phyloP scores from a whole-genome alignment of 116 monocot species.

The Cymodocea nodosa region DNA sequence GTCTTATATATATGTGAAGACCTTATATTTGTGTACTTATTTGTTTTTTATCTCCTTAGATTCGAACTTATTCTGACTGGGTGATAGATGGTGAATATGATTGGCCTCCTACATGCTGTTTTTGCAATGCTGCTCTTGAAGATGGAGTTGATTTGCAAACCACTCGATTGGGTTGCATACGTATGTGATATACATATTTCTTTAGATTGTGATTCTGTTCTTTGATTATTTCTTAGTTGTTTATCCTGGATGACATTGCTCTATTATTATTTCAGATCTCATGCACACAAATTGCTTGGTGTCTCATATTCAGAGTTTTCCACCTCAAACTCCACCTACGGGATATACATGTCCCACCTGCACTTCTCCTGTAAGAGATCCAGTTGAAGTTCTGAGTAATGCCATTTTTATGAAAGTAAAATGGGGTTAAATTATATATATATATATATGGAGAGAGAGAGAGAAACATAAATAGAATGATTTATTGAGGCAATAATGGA shows the following conservation, averaged over 20 bases:
- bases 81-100: slow-evolving; percentile 94
- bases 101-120: slow-evolving; percentile 76
- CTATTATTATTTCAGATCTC: slow-evolving; percentile 57
- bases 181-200: slow-evolving; percentile 27
- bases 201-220: background rate
- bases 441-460: too few species aligned
- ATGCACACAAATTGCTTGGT: slow-evolving; percentile 85
- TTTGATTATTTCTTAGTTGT: background rate
- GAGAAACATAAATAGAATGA: too few species aligned
- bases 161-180: slow-evolving; percentile 89
- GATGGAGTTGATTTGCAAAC: slow-evolving; percentile 48
- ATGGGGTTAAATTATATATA: too few species aligned
- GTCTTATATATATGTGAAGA: too few species aligned
- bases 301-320: slow-evolving; percentile 67
- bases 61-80: slow-evolving; percentile 97
- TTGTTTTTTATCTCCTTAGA: slow-evolving; percentile 22
- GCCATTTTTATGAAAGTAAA: background rate
- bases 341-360: slow-evolving; percentile 79
- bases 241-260: background rate
- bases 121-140: slow-evolving; percentile 52
- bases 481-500: too few species aligned
- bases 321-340: slow-evolving; percentile 71
- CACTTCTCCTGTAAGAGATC: slow-evolving; percentile 57
- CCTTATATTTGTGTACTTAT: background rate
- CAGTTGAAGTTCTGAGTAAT: background rate